phyloP scores from a whole-genome alignment of 805 yeast genomes.

The Jamesozyma rosinii region DNA sequence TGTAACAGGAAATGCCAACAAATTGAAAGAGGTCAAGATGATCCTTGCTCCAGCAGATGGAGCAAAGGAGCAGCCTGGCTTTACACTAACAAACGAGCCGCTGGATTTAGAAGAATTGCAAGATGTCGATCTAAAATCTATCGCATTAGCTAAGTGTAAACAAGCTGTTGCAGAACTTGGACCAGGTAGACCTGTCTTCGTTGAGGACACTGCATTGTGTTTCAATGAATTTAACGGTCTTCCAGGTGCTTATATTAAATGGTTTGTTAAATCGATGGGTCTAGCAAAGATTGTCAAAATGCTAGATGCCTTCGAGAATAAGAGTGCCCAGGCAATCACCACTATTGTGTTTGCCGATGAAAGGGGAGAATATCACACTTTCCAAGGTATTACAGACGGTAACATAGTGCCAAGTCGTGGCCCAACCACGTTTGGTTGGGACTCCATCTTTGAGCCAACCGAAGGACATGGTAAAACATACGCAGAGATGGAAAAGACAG shows the following conservation, averaged over 20 bases:
- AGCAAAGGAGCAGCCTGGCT: slow-evolving; percentile 11
- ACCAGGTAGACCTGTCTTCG: slow-evolving; percentile 69
- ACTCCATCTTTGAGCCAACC: slow-evolving; percentile 73
- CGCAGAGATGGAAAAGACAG: slow-evolving; percentile 76
- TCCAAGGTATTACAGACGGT: slow-evolving; percentile 82
- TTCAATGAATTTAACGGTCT: slow-evolving; percentile 71
- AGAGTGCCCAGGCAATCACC: slow-evolving; percentile 78
- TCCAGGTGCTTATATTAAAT: slow-evolving; percentile 93
- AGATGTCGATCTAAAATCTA: slow-evolving; percentile 70
- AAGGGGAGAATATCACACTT: slow-evolving; percentile 67
- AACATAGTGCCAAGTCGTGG: slow-evolving; percentile 71
- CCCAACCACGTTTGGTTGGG: slow-evolving; percentile 86
- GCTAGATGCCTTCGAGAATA: slow-evolving; percentile 73
- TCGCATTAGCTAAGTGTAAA: slow-evolving; percentile 67
- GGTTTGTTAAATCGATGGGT: slow-evolving; percentile 79
- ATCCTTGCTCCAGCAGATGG: slow-evolving; percentile 36
- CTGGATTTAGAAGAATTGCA: slow-evolving; percentile 87
- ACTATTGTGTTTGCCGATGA: slow-evolving; percentile 88
- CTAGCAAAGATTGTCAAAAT: slow-evolving; percentile 66
- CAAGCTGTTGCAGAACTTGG: slow-evolving; percentile 54
- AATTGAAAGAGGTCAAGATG: slow-evolving; percentile 73
- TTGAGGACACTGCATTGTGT: slow-evolving; percentile 89
- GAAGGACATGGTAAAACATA: slow-evolving; percentile 56
- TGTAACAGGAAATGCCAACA: slow-evolving; percentile 84
- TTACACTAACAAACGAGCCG: slow-evolving; percentile 46